A percentile compares a stretch with the other conserved stretches of the same genome.
phyloP scores from a whole-genome alignment of 2,329 filamentous ascomycete species.

The Fusarium pseudocircinatum region DNA sequence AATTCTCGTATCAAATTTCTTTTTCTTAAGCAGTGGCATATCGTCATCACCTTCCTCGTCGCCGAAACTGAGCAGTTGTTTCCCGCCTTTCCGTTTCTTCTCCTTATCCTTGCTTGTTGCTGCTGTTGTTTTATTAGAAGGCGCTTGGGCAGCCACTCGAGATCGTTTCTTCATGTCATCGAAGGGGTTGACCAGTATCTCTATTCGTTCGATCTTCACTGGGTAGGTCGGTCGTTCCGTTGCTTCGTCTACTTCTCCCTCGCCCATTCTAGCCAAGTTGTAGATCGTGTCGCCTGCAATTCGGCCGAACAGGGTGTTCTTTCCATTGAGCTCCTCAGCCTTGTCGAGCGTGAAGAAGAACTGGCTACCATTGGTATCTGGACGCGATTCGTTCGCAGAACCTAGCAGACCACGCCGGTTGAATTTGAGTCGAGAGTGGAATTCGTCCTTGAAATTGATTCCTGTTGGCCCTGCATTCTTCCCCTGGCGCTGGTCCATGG shows the following conservation, averaged over 20 bases:
- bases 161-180: constrained; percentile 80
- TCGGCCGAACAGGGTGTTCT: constrained; percentile 93
- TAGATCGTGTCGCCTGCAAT: constrained; percentile 95
- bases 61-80: constrained; percentile 81
- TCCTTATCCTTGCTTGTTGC: constrained; percentile 63
- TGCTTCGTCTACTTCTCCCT: constrained; percentile 81
- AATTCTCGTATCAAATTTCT: constrained; percentile 81
- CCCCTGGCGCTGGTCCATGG: constrained; percentile 71
- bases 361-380: constrained; percentile 89
- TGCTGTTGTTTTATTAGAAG: constrained; percentile 51
- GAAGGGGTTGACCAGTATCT: constrained; percentile 85
- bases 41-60: constrained; percentile 69
- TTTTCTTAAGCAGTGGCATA: constrained; percentile 73
- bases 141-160: constrained; percentile 61
- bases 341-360: constrained; percentile 95
- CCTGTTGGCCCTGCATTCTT: constrained; percentile 68
- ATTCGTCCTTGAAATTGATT: constrained; percentile 80
- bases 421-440: constrained; percentile 92
- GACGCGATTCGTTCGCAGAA: constrained; percentile 90
- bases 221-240: constrained; percentile 88
- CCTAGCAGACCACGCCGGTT: constrained; percentile 89
- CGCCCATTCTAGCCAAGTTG: constrained; percentile 92
- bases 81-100: constrained; percentile 78
- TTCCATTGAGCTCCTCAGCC: constrained; percentile 83
- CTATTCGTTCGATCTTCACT: constrained; percentile 76